Percentiles rank a stretch among this genome's conserved stretches.
Conservation (phyloP, 2,329 filamentous ascomycete genomes). For the Scortechinia acanthostroma region DNA sequence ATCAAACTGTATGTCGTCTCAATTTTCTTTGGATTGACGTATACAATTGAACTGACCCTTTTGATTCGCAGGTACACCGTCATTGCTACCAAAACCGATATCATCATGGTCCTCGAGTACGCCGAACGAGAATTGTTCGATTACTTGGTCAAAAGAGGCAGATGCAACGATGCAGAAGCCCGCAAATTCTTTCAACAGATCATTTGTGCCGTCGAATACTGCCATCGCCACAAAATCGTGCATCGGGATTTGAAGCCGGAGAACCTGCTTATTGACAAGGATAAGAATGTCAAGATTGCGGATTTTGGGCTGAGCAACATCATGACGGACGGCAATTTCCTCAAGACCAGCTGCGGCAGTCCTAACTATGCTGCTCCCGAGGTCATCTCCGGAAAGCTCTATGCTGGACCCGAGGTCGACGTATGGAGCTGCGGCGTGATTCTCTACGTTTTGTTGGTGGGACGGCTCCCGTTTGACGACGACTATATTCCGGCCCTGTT, state of each 20-base stretch:
- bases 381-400: constrained; percentile 71
- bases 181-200: constrained; percentile 75
- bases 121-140: constrained; percentile 71
- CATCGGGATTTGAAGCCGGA: constrained; percentile 72
- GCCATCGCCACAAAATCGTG: constrained; percentile 73
- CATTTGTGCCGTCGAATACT: constrained; percentile 72
- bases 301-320: constrained; percentile 75
- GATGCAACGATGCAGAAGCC: constrained; percentile 65
- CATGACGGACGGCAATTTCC: constrained; percentile 74
- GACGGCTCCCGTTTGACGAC: constrained; percentile 66
- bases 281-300: constrained; percentile 72
- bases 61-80: constrained; percentile 51
- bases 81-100: constrained; percentile 66
- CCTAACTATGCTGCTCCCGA: constrained; percentile 73
- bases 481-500: constrained; percentile 72
- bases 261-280: constrained; percentile 66
- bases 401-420: constrained; percentile 71
- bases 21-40: not conserved
- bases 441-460: constrained; percentile 48
- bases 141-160: constrained; percentile 67
- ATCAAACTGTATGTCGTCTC: constrained; percentile 57
- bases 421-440: constrained; percentile 71
- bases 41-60: constrained; percentile 4
- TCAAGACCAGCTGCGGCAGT: constrained; percentile 72
- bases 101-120: constrained; percentile 75